Evolutionary conservation across 768 basidiomycete genomes (phyloP).

Genomic region (Psilocybe azurescens): DNA sequence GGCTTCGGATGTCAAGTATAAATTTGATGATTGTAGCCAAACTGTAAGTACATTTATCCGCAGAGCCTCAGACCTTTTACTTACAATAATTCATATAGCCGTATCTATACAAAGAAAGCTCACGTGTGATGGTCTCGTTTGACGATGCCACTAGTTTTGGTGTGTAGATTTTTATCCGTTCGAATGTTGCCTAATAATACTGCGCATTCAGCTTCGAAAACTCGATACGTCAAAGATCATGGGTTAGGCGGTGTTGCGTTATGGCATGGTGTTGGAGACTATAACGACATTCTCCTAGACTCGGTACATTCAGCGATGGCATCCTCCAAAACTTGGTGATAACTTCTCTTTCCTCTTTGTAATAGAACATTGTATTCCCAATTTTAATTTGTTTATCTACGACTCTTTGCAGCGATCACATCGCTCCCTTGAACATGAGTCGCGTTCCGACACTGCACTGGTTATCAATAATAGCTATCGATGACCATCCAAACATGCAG

Average conservation of each 20-base stretch:
- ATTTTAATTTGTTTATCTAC: too few species aligned
- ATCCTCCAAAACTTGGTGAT: not conserved
- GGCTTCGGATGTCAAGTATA: slow-evolving; percentile 49
- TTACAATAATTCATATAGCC: slow-evolving; percentile 44
- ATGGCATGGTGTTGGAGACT: slow-evolving; percentile 67
- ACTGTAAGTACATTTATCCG: slow-evolving; percentile 51
- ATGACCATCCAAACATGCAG: too few species aligned
- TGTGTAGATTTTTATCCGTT: slow-evolving; percentile 16
- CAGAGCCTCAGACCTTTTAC: not conserved
- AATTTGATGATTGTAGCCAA: slow-evolving; percentile 66
- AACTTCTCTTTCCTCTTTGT: not conserved
- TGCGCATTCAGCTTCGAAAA: slow-evolving; percentile 46
- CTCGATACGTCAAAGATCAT: slow-evolving; percentile 52
- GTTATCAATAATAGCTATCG: too few species aligned
- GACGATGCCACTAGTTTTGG: slow-evolving; percentile 65
- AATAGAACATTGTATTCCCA: too few species aligned
- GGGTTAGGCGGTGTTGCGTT: slow-evolving; percentile 63
- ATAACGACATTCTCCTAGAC: slow-evolving; percentile 52
- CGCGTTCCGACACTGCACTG: too few species aligned
- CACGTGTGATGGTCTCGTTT: slow-evolving; percentile 63
- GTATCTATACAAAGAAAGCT: slow-evolving; percentile 59
- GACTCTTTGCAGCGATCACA: too few species aligned
- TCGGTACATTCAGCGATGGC: slow-evolving; percentile 44
- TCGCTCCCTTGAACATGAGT: too few species aligned
- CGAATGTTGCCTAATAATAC: not conserved